Evolutionary conservation across 768 basidiomycete species (phyloP).

Genomic region (Boletus sensibilis): DNA sequence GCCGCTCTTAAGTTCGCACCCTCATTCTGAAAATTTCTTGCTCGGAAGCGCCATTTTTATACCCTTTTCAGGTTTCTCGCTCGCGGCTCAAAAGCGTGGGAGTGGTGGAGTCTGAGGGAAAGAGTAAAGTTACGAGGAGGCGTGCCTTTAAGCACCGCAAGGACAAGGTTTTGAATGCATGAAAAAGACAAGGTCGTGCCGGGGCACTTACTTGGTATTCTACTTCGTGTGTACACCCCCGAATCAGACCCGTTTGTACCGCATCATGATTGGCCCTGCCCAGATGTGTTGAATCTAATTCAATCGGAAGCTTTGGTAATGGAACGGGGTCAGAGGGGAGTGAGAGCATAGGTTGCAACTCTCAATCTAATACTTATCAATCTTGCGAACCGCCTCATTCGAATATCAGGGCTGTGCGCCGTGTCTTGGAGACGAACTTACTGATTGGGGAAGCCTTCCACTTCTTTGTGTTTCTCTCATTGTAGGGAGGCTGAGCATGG

Average conservation of each 20-base stretch:
- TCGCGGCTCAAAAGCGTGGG: slow-evolving; percentile 21
- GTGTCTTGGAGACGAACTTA: slow-evolving; percentile 12
- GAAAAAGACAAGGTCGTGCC: slow-evolving; percentile 9
- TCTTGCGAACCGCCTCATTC: slow-evolving; percentile 8
- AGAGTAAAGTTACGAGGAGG: slow-evolving; percentile 14
- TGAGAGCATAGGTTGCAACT: slow-evolving; percentile 7
- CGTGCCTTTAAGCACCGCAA: slow-evolving; percentile 32
- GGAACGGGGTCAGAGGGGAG: slow-evolving; percentile 11
- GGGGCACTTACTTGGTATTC: neutral
- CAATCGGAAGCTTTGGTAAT: slow-evolving; percentile 7
- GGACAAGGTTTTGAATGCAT: slow-evolving; percentile 27
- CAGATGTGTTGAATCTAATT: slow-evolving; percentile 11
- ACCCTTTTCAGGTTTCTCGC: slow-evolving; percentile 6
- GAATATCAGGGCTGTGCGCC: slow-evolving; percentile 12
- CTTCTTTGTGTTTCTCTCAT: slow-evolving; percentile 2
- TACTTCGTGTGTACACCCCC: slow-evolving; percentile 1
- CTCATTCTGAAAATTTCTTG: slow-evolving; percentile 17
- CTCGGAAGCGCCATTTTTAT: slow-evolving; percentile 22
- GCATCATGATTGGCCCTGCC: slow-evolving; percentile 13
- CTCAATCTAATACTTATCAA: slow-evolving; percentile 15
- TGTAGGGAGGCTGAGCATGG: neutral
- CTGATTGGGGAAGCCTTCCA: neutral
- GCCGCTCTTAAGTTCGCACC: slow-evolving; percentile 18
- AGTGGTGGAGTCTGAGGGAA: slow-evolving; percentile 18
- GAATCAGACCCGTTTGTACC: neutral